These are phyloP conservation scores for Euryodendron excelsum DNA, from an alignment of 148 eudicot species.

Conservation along the genomic window DNA sequence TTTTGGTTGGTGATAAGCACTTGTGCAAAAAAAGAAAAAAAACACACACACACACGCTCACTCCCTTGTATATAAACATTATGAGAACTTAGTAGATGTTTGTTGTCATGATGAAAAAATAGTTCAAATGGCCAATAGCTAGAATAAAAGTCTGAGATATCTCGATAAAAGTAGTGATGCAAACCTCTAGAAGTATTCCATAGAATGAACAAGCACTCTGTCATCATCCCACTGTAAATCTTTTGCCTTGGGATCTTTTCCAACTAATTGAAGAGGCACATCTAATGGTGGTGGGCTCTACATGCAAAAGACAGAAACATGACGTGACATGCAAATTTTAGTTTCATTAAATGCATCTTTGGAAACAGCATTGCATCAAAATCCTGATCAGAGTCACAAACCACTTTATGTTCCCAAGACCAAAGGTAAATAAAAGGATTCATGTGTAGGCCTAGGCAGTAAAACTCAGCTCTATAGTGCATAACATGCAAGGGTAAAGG, in stretches of 20 bases:
- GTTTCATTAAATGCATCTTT: background rate
- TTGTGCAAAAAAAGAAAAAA: too few relatives aligned
- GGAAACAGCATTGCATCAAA: background rate
- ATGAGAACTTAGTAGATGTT: background rate
- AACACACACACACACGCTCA: too few relatives aligned
- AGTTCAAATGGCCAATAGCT: background rate
- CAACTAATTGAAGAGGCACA: slow-evolving; percentile 63
- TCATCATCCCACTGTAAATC: slow-evolving; percentile 71
- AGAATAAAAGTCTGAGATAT: background rate
- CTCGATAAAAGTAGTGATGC: slow-evolving; percentile 1
- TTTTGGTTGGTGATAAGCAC: too few relatives aligned
- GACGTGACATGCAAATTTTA: background rate
- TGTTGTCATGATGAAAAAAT: background rate
- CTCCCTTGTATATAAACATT: background rate
- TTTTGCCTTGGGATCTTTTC: slow-evolving; percentile 53
- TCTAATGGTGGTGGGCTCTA: slow-evolving; percentile 87
- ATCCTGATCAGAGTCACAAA: background rate
- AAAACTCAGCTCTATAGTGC: background rate
- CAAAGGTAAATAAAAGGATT: background rate
- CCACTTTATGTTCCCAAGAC: background rate
- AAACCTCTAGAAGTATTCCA: slow-evolving; percentile 73
- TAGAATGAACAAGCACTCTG: slow-evolving; percentile 61
- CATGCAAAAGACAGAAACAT: slow-evolving; percentile 15
- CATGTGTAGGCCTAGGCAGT: background rate
- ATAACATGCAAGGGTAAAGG: background rate